Percentiles rank a stretch among this genome's conserved stretches.
These are phyloP conservation scores for Fennellomyces sp. DNA, from an alignment of 371 early-diverging fungal genomes.

Conservation along the genomic window DNA sequence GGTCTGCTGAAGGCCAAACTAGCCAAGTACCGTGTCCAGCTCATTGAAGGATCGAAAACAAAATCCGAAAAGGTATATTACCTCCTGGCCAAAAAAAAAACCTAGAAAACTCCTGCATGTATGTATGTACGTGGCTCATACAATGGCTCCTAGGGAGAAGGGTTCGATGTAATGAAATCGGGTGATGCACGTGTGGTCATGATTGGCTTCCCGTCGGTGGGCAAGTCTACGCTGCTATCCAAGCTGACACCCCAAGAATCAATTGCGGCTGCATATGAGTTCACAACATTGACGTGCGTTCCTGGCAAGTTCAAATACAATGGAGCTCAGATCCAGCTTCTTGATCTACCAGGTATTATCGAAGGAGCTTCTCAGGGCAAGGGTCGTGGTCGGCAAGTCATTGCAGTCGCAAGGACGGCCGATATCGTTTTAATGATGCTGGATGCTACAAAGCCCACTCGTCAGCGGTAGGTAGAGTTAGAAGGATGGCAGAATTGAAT, in stretches of 20 bases:
- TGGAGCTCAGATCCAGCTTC: slow-evolving; percentile 97
- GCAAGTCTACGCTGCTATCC: slow-evolving; percentile 97
- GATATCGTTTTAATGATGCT: slow-evolving; percentile 98
- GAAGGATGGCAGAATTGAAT: neutral
- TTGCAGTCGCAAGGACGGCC: slow-evolving; percentile 97
- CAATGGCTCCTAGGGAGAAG: slow-evolving; percentile 78
- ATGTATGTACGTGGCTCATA: neutral
- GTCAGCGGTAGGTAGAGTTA: slow-evolving; percentile 59
- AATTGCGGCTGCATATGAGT: slow-evolving; percentile 96
- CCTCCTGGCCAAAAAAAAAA: no score
- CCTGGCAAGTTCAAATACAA: slow-evolving; percentile 98
- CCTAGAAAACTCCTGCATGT: neutral
- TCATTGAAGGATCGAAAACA: slow-evolving; percentile 84
- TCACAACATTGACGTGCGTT: slow-evolving; percentile 98
- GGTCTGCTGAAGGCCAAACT: slow-evolving; percentile 97
- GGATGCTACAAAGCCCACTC: slow-evolving; percentile 94
- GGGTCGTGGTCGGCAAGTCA: slow-evolving; percentile 97
- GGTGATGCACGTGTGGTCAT: slow-evolving; percentile 99
- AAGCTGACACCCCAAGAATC: slow-evolving; percentile 96
- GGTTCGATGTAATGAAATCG: slow-evolving; percentile 98
- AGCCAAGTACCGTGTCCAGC: slow-evolving; percentile 93
- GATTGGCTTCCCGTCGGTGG: slow-evolving; percentile 99
- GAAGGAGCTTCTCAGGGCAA: slow-evolving; percentile 97
- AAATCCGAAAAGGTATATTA: slow-evolving; percentile 82
- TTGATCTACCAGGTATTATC: slow-evolving; percentile 89